phyloP scores from a whole-genome alignment of 331 rosid genomes.

The Rosa hybrid region DNA sequence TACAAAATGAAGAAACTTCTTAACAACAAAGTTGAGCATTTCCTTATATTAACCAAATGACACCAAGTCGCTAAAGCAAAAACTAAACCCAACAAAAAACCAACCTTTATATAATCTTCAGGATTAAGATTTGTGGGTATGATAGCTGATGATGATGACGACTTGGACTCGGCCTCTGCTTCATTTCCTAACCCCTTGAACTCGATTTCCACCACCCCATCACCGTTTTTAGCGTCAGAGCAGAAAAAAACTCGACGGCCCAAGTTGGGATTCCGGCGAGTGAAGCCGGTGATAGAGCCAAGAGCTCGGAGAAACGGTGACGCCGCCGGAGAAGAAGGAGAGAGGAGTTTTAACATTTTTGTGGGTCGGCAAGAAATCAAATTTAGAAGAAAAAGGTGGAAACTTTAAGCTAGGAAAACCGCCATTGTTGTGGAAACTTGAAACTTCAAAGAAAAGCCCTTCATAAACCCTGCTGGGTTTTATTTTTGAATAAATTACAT shows the following conservation, averaged over 20 bases:
- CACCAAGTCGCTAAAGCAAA: neutral
- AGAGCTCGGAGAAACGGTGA: slow-evolving; percentile 53
- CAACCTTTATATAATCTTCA: slow-evolving; percentile 83
- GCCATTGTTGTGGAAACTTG: slow-evolving; percentile 1
- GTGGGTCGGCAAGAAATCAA: neutral
- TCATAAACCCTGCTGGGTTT: slow-evolving; percentile 2
- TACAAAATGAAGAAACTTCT: neutral
- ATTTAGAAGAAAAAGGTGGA: neutral
- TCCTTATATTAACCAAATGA: neutral
- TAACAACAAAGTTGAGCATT: neutral
- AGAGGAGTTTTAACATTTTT: slow-evolving; percentile 77
- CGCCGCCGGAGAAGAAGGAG: slow-evolving; percentile 30
- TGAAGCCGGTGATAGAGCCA: slow-evolving; percentile 41
- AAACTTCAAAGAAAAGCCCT: neutral
- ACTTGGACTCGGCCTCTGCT: slow-evolving; percentile 50
- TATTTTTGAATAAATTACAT: neutral
- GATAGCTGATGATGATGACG: slow-evolving; percentile 56
- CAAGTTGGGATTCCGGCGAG: slow-evolving; percentile 23
- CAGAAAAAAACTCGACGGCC: slow-evolving; percentile 56
- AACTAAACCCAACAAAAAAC: slow-evolving; percentile 25
- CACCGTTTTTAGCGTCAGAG: slow-evolving; percentile 57
- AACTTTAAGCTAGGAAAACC: neutral
- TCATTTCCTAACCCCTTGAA: slow-evolving; percentile 45
- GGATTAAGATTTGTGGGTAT: slow-evolving; percentile 78
- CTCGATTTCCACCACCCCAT: slow-evolving; percentile 52